These are phyloP conservation scores for Schizochytrium sp. DNA, from an alignment of 108 stramenopile species.

Conservation along the genomic window DNA sequence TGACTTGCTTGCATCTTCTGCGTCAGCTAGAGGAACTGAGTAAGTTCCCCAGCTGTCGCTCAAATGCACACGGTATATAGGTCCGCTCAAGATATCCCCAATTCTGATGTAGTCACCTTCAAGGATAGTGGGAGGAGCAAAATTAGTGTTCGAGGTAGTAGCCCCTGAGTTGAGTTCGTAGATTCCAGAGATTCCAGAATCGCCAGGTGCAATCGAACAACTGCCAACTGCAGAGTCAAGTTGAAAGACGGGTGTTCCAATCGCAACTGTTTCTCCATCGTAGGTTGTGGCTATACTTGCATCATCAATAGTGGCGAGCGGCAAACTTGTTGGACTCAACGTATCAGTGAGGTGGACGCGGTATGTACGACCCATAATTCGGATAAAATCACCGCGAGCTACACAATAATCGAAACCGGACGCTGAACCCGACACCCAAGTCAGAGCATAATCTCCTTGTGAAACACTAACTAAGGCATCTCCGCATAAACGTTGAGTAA, in stretches of 20 bases:
- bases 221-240: conserved; percentile 16
- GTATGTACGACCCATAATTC: background rate
- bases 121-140: background rate
- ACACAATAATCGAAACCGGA: background rate
- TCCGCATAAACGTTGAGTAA: conserved; percentile 19
- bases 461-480: background rate
- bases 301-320: conserved; percentile 21
- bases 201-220: conserved; percentile 32
- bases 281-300: background rate
- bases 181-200: background rate
- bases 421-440: background rate
- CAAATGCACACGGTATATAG: conserved; percentile 22
- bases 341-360: conserved; percentile 17
- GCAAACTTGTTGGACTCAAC: background rate
- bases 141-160: background rate
- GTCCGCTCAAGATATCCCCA: conserved; percentile 7
- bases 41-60: background rate
- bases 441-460: background rate
- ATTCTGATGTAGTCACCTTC: conserved; percentile 36
- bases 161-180: background rate
- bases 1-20: conserved; percentile 33
- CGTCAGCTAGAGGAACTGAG: conserved; percentile 4
- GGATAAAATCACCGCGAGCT: conserved; percentile 30
- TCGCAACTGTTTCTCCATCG: background rate
- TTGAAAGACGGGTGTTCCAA: conserved; percentile 27